A percentile compares a stretch with the other conserved stretches of the same genome.
phyloP scores from a whole-genome alignment of 805 yeast genomes.

The Ogataea pilisensis region DNA sequence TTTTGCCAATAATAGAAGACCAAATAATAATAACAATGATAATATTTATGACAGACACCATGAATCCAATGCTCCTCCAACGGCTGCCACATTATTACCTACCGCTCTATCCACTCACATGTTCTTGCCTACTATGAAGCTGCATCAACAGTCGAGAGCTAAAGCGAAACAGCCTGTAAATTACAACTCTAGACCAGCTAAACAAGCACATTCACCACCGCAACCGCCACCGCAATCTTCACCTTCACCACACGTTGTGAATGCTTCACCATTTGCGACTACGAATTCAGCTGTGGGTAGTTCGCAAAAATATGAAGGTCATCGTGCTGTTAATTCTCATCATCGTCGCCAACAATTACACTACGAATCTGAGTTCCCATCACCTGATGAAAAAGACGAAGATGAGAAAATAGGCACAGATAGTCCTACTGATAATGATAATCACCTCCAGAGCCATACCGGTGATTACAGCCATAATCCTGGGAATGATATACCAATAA shows the following conservation, averaged over 20 bases:
- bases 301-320: too few species aligned
- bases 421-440: neutral
- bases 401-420: neutral
- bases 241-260: neutral
- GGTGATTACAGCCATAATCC: too few species aligned
- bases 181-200: neutral
- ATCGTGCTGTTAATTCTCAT: neutral
- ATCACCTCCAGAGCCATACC: too few species aligned
- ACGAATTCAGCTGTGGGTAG: too few species aligned
- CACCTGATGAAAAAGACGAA: neutral
- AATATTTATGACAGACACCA: slow-evolving; percentile 29
- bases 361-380: neutral
- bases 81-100: slow-evolving; percentile 54
- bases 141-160: slow-evolving; percentile 23
- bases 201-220: neutral
- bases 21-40: slow-evolving; percentile 17
- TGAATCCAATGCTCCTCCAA: slow-evolving; percentile 56
- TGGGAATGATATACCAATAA: neutral
- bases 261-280: neutral
- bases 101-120: slow-evolving; percentile 58
- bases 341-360: neutral
- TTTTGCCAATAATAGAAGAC: slow-evolving; percentile 35
- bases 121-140: slow-evolving; percentile 47
- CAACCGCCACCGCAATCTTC: neutral
- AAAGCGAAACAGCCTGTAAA: neutral